These are phyloP conservation scores for Ocimum tenuiflorum DNA, from an alignment of 257 asterid species.

Conservation along the genomic window DNA sequence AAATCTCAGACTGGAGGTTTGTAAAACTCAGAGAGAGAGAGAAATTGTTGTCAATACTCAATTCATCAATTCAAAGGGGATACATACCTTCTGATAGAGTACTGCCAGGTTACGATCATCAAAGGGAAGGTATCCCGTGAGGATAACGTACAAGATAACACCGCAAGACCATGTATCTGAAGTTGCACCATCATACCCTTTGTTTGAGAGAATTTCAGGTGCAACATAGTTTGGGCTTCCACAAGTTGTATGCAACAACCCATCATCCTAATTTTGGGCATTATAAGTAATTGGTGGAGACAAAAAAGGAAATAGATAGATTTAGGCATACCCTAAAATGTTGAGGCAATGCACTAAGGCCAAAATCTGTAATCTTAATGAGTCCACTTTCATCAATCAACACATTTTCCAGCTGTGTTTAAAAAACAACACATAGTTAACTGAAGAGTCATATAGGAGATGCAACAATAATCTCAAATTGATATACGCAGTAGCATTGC, in stretches of 20 bases:
- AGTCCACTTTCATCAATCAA: slow-evolving; percentile 60
- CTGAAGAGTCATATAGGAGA: slow-evolving; percentile 1
- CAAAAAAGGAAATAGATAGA: background rate
- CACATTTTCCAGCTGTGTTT: slow-evolving; percentile 82
- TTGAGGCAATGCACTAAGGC: slow-evolving; percentile 97
- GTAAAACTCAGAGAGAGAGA: background rate
- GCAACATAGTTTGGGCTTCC: slow-evolving; percentile 99
- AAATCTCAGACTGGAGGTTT: slow-evolving; percentile 6
- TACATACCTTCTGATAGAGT: slow-evolving; percentile 90
- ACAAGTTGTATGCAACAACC: slow-evolving; percentile 90
- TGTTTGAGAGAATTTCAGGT: slow-evolving; percentile 83
- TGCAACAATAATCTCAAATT: background rate
- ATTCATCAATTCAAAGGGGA: background rate
- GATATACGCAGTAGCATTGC: background rate
- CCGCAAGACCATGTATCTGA: slow-evolving; percentile 98
- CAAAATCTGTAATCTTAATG: slow-evolving; percentile 83
- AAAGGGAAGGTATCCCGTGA: slow-evolving; percentile 91
- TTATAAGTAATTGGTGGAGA: background rate
- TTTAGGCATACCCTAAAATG: slow-evolving; percentile 64
- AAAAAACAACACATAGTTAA: background rate
- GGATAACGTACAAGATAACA: slow-evolving; percentile 81
- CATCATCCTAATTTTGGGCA: slow-evolving; percentile 59
- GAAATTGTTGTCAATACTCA: background rate
- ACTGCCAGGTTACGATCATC: slow-evolving; percentile 95
- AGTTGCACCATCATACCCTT: slow-evolving; percentile 90